Evolutionary conservation across 306 rosid species (phyloP).

Genomic region (Dalbergia oliveri): DNA sequence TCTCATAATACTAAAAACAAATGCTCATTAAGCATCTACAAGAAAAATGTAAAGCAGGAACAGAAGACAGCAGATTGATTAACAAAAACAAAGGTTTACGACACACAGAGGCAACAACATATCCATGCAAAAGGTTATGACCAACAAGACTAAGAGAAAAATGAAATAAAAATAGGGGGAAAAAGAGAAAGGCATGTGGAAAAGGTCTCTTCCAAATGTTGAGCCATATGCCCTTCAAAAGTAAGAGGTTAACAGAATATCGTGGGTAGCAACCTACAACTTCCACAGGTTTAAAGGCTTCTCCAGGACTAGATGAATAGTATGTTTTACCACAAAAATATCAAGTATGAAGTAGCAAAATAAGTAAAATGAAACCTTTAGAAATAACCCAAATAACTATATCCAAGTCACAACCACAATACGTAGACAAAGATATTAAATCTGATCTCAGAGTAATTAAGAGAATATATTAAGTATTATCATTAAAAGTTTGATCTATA

Average conservation of each 20-base stretch:
- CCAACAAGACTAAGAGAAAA: constrained; percentile 13
- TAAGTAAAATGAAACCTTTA: no score
- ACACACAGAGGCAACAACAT: constrained; percentile 23
- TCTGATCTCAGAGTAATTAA: no score
- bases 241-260: not conserved
- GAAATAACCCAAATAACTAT: no score
- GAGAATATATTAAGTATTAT: no score
- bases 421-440: no score
- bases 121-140: constrained; percentile 4
- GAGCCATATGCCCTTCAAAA: not conserved
- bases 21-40: not conserved
- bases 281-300: no score
- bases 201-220: constrained; percentile 18
- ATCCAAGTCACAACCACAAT: no score
- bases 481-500: no score
- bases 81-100: not conserved
- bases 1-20: constrained; percentile 7
- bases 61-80: constrained; percentile 26
- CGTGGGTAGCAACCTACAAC: not conserved
- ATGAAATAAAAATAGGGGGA: not conserved
- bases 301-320: no score
- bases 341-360: no score
- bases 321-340: no score
- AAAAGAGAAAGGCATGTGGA: not conserved
- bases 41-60: constrained; percentile 21